Evolutionary conservation across 805 yeast genomes (phyloP).

Genomic region (Yarrowia osloensis): DNA sequence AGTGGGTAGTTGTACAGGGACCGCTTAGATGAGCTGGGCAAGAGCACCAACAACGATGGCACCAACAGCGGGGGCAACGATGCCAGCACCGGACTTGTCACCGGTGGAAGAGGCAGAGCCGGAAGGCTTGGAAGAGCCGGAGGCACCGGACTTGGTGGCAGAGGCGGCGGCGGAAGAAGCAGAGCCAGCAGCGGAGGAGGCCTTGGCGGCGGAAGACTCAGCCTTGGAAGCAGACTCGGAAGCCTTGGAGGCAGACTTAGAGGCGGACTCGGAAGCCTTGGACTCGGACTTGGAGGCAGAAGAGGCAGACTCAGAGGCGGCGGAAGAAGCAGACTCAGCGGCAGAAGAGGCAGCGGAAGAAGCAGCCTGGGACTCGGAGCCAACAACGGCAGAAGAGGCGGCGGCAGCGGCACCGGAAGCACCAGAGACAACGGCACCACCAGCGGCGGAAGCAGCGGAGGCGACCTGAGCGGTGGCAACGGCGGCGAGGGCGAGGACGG

Average conservation of each 20-base stretch:
- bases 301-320: slow-evolving; percentile 21
- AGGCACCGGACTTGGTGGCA: slow-evolving; percentile 7
- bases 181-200: slow-evolving; percentile 8
- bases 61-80: slow-evolving; percentile 19
- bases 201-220: slow-evolving; percentile 2
- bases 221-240: slow-evolving; percentile 17
- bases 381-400: slow-evolving; percentile 28
- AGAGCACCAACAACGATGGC: slow-evolving; percentile 27
- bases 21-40: slow-evolving; percentile 30
- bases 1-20: neutral
- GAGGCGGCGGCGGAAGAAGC: slow-evolving; percentile 23
- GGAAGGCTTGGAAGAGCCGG: slow-evolving; percentile 1
- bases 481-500: slow-evolving; percentile 28
- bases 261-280: neutral
- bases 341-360: slow-evolving; percentile 29
- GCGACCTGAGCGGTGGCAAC: slow-evolving; percentile 24
- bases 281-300: slow-evolving; percentile 6
- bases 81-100: neutral
- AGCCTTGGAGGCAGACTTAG: slow-evolving; percentile 7
- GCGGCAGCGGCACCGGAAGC: slow-evolving; percentile 32
- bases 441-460: slow-evolving; percentile 20
- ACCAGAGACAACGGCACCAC: slow-evolving; percentile 23
- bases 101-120: slow-evolving; percentile 11
- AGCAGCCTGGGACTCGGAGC: slow-evolving; percentile 24
- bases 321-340: slow-evolving; percentile 12